Evolutionary conservation across 306 rosid genomes (phyloP).

Genomic region (Corylus avellana): DNA sequence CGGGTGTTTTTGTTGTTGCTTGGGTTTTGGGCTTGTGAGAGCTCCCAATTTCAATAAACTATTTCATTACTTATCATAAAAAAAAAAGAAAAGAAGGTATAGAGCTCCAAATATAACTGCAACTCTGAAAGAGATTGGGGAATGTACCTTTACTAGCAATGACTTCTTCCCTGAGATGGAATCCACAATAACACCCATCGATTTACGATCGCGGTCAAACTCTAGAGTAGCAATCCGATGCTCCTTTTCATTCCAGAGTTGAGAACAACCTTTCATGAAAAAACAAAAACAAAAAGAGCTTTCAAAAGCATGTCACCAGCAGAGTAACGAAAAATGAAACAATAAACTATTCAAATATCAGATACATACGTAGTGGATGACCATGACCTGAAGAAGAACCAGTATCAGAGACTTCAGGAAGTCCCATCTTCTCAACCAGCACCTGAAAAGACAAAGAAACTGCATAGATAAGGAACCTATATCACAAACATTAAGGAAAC

Average conservation of each 20-base stretch:
- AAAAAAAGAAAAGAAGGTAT: too few species aligned
- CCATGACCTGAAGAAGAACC: conserved; percentile 28
- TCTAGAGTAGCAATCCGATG: conserved; percentile 82
- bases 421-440: conserved; percentile 92
- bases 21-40: too few species aligned
- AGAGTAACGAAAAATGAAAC: not conserved
- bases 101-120: not conserved
- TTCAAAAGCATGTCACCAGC: not conserved
- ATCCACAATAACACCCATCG: conserved; percentile 78
- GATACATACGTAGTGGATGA: conserved; percentile 53
- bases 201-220: conserved; percentile 87
- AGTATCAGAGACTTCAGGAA: conserved; percentile 48
- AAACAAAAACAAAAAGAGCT: not conserved
- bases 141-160: conserved; percentile 74
- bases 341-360: not conserved
- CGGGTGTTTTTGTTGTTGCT: too few species aligned
- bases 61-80: too few species aligned
- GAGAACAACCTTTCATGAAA: conserved; percentile 50
- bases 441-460: conserved; percentile 44
- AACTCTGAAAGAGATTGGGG: not conserved
- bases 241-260: conserved; percentile 63
- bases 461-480: not conserved
- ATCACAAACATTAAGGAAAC: not conserved
- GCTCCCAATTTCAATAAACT: too few species aligned
- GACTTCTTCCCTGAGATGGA: conserved; percentile 52